Base-by-base conservation (phyloP, 257 asterid genomes). In the Linderniella brevidens region DNA sequence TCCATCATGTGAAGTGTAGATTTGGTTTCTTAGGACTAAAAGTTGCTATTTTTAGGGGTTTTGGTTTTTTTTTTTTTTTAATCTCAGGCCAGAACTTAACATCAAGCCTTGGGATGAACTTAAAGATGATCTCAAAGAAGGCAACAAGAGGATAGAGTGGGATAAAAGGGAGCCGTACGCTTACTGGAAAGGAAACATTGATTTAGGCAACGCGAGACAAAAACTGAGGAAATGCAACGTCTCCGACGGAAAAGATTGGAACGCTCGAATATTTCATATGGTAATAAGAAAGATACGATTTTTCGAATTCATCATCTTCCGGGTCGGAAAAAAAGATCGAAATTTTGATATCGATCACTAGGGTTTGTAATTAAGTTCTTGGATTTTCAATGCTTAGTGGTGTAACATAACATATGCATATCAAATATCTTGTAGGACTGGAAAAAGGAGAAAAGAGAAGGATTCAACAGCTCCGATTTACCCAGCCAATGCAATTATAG, bases 11-110 rank as follows among this genome's bases (percentile, higher is more conserved):
- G 11, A 11, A 4, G 14, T 7, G 46, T 41, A 13, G n/a, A 16
- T 18, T 12, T 43, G 14, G 4, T 43, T 13, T 13, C 17, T 15
- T 3, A 43, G 17, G 4, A 3, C 14, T 43, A 18, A 9, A 18
- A 9, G 16, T 8, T 43, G 18, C 5, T 43, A 13, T 17, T 43
- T 43, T 10, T 1, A 15, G 9, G 15, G 4, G 46, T 5, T 41
- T 4, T 41, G 8, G 15, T 39, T 10, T 48, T 40, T 25, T 16
- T 15, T 1, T 45, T 29, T 55, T 1, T 11, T 14, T 37, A 17
- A 17, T 58, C 62, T 53, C 61, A 86, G 96, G 94, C 82, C 94
- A 1, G 96, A 86, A 71, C 56, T 86, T 32, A 75, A 77, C 57
- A 77, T 86, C 49, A 71, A 59, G 68, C 96, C 94, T 14, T 86